Evolutionary conservation across 352 stramenopile genomes (phyloP).

Genomic region (Phytophthora podocarpi): DNA sequence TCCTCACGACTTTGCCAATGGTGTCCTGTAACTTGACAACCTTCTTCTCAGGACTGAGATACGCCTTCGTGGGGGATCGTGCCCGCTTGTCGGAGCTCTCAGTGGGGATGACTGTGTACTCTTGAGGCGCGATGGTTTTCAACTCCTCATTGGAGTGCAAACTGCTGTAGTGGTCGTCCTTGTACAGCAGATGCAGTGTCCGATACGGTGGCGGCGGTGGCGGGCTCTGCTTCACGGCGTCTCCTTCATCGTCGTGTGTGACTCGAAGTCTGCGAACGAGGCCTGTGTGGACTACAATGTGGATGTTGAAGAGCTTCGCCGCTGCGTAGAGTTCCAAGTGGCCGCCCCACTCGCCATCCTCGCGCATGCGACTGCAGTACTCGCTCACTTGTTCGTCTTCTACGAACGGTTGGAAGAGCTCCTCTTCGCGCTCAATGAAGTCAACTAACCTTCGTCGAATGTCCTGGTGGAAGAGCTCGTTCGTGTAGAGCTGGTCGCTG

Average conservation of each 20-base stretch:
- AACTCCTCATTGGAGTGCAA: constrained; percentile 32
- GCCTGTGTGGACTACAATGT: constrained; percentile 67
- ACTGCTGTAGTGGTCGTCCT: constrained; percentile 61
- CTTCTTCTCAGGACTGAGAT: constrained; percentile 19
- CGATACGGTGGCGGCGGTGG: constrained; percentile 30
- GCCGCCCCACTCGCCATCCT: constrained; percentile 62
- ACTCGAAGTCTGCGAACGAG: constrained; percentile 50
- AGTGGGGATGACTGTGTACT: background rate
- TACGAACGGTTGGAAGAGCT: constrained; percentile 55
- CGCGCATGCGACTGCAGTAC: constrained; percentile 56
- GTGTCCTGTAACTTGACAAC: constrained; percentile 4
- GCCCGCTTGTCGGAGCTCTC: constrained; percentile 27
- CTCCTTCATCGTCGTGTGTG: constrained; percentile 34
- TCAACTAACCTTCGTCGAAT: constrained; percentile 47
- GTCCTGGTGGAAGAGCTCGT: constrained; percentile 47
- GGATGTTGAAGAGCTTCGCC: constrained; percentile 57
- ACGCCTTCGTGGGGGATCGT: constrained; percentile 11
- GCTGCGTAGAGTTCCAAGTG: constrained; percentile 68
- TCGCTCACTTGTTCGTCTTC: constrained; percentile 27
- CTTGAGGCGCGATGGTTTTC: constrained; percentile 2
- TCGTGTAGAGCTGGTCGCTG: constrained; percentile 62
- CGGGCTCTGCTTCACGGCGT: constrained; percentile 2
- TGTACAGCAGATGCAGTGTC: constrained; percentile 55
- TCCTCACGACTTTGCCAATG: constrained; percentile 16
- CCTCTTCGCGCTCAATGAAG: constrained; percentile 44